phyloP scores from a whole-genome alignment of 75 land plant genomes.

The Isoetes taiwanensis region DNA sequence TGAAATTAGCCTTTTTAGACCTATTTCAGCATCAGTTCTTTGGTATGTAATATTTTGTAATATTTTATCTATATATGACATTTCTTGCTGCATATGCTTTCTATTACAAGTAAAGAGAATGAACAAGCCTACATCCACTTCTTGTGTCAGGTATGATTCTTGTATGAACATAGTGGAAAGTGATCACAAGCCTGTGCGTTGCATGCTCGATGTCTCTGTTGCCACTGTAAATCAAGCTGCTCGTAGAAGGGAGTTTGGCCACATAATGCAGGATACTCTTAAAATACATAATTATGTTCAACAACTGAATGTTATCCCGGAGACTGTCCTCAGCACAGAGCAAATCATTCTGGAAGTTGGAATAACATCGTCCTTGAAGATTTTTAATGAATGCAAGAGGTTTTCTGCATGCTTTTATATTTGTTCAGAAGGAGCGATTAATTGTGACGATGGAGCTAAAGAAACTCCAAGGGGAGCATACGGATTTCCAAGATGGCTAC shows the following conservation, averaged over 20 bases:
- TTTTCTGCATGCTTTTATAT: slow-evolving; percentile 36
- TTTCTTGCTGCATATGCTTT: too few relatives aligned
- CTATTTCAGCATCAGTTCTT: slow-evolving; percentile 44
- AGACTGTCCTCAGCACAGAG: slow-evolving; percentile 53
- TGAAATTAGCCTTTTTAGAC: slow-evolving; percentile 18
- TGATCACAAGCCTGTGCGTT: slow-evolving; percentile 94
- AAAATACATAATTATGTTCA: slow-evolving; percentile 28
- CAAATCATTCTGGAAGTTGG: slow-evolving; percentile 53
- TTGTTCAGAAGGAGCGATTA: slow-evolving; percentile 43
- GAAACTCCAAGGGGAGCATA: slow-evolving; percentile 33
- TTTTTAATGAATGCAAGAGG: slow-evolving; percentile 38
- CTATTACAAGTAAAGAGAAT: too few relatives aligned
- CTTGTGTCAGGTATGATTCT: slow-evolving; percentile 59
- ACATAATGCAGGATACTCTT: slow-evolving; percentile 38
- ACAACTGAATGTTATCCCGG: slow-evolving; percentile 36
- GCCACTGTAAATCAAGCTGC: slow-evolving; percentile 54
- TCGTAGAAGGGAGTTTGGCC: slow-evolving; percentile 60
- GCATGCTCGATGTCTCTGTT: slow-evolving; percentile 56
- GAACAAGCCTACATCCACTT: neutral
- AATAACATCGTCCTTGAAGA: slow-evolving; percentile 35
- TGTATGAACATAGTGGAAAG: slow-evolving; percentile 92
- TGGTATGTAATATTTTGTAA: slow-evolving; percentile 60
- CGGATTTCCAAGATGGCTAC: slow-evolving; percentile 80
- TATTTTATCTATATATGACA: too few relatives aligned
- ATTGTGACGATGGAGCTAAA: slow-evolving; percentile 25